A percentile compares a stretch with the other conserved stretches of the same genome.
Evolutionary conservation across 805 yeast species (phyloP).

Genomic region (Helenozyma baotianmanensis): DNA sequence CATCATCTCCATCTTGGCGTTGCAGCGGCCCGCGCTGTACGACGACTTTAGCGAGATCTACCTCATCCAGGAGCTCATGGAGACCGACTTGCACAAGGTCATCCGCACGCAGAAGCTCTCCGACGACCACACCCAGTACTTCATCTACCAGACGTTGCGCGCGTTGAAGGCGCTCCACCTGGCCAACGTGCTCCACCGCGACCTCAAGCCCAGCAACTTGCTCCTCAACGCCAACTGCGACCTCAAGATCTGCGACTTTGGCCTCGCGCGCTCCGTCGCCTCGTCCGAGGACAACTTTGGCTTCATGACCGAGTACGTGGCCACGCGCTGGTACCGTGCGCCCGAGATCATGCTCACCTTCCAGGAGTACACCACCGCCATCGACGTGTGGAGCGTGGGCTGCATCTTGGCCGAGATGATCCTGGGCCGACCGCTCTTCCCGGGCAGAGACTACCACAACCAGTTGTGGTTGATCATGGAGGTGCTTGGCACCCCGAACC

Average conservation of each 20-base stretch:
- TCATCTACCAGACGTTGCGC: constrained; percentile 83
- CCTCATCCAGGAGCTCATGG: constrained; percentile 83
- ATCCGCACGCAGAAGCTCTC: constrained; percentile 75
- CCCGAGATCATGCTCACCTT: constrained; percentile 96
- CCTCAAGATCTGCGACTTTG: constrained; percentile 90
- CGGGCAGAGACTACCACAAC: constrained; percentile 91
- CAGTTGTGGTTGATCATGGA: constrained; percentile 83
- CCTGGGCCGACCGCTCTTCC: constrained; percentile 81
- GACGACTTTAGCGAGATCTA: constrained; percentile 84
- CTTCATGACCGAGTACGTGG: constrained; percentile 94
- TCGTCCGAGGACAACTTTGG: constrained; percentile 64
- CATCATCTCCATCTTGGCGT: constrained; percentile 82
- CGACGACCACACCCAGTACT: constrained; percentile 93
- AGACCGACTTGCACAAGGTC: constrained; percentile 79
- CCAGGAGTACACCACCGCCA: constrained; percentile 89
- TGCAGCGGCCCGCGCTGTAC: constrained; percentile 75
- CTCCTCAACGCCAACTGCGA: constrained; percentile 90
- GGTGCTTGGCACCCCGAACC: constrained; percentile 81
- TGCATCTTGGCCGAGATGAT: constrained; percentile 91
- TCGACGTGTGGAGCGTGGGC: constrained; percentile 96
- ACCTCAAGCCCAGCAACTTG: constrained; percentile 84
- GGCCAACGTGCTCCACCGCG: constrained; percentile 92
- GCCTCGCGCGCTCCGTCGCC: constrained; percentile 71
- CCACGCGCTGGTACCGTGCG: constrained; percentile 96
- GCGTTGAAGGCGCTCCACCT: constrained; percentile 89